Conservation (phyloP, 2,329 filamentous ascomycete species). For the Colletotrichum eremochloae region DNA sequence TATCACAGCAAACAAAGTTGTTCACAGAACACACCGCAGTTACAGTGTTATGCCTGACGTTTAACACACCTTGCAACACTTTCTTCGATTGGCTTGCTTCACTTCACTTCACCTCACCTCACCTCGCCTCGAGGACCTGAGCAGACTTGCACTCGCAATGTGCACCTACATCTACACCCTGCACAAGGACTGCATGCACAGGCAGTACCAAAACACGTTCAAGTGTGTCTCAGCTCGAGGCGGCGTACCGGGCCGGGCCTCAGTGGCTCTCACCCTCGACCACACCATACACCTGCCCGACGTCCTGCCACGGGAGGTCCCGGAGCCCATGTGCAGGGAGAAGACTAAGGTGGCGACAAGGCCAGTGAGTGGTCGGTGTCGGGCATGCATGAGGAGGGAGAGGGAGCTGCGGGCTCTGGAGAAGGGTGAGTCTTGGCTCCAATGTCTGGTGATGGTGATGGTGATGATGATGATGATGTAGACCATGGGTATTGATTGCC, state of each 20-base stretch:
- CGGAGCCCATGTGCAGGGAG: constrained; percentile 42
- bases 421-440: neutral
- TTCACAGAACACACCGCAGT: neutral
- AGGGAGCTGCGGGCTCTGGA: constrained; percentile 4
- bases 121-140: neutral
- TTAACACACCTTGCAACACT: neutral
- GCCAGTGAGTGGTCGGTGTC: constrained; percentile 46
- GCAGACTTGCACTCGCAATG: constrained; percentile 44
- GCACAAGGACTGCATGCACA: constrained; percentile 49
- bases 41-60: neutral
- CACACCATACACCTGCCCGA: constrained; percentile 35
- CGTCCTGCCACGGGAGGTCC: constrained; percentile 42
- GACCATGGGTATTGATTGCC: neutral
- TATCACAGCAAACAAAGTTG: neutral
- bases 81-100: neutral
- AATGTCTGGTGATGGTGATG: neutral
- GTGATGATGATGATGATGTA: neutral
- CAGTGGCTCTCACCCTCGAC: constrained; percentile 40
- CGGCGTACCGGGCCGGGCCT: constrained; percentile 14
- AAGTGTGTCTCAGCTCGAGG: constrained; percentile 48
- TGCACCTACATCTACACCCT: constrained; percentile 50
- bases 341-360: constrained; percentile 42
- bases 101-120: neutral
- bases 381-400: constrained; percentile 39
- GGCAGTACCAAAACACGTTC: constrained; percentile 52